Base-by-base conservation (phyloP, 1,284 basidiomycete species). In the Malassezia arunalokei region DNA sequence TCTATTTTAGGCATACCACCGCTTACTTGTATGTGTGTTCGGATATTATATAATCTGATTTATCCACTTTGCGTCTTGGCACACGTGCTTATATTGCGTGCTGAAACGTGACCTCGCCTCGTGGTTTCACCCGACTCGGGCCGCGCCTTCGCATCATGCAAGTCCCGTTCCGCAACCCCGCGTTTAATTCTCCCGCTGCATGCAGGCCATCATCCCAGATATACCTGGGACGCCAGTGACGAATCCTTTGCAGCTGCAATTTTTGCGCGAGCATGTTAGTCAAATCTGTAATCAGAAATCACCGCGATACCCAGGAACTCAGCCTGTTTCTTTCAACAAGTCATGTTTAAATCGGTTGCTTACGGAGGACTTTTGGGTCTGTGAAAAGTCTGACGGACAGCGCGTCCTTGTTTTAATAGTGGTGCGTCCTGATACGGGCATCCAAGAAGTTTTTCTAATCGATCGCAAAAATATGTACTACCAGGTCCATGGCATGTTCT, bases 301-400 rank as follows among this genome's bases (percentile, higher is more conserved):
- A 3, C 11, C 12, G 6, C 37, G 40, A 33, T 47, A 42, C 6
- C 52, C 52, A 3, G 52, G 52, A 1, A 38, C 52, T 8, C 52
- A 54, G 30, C 52, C 52, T 12, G 24, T 54, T 9, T 54, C 52
- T 8, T 54, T 54, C 12, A 45, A 40, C 11, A 49, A 49, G 27
- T 14, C 32, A 15, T 54, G 47, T 24, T 35, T 54, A 3, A 41
- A 49, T 14, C 11, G 8, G 14, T 29, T 17, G 14, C 32, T 6
- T 31, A 48, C 15, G 14, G 31, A n/a, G 5, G 47, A 44, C 33
- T 98, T 86, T 73, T 99, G 92, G 92, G 92, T 99, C 29, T 95
- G 90, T 76, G 94, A 99, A 76, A 99, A 99, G 77, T 94, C 90
- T n/a, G 94, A 99, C 71, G 94, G 94, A 3, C 76, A 96, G 48